Conservation (phyloP, 2,329 filamentous ascomycete species). For the Fusarium compactum region DNA sequence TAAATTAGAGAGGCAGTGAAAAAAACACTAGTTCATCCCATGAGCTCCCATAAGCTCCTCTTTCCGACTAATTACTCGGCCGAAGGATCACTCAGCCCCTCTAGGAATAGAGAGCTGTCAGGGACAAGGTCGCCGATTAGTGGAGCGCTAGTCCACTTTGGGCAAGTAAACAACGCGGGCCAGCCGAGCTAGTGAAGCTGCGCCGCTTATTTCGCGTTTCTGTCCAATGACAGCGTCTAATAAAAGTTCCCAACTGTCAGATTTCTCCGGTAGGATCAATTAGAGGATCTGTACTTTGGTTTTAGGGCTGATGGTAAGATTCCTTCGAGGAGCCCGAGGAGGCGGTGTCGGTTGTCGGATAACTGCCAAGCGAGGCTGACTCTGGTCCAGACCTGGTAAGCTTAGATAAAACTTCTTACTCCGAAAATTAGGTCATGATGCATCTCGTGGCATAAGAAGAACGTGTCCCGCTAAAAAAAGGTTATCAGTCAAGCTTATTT, state of each 20-base stretch:
- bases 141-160: neutral
- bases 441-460: neutral
- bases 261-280: neutral
- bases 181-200: neutral
- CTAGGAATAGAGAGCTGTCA: neutral
- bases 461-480: neutral
- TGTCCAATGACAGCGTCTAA: fast-evolving
- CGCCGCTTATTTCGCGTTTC: neutral
- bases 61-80: neutral
- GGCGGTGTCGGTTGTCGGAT: neutral
- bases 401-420: neutral
- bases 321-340: neutral
- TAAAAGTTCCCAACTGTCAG: neutral
- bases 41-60: neutral
- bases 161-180: too few species aligned
- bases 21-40: neutral
- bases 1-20: neutral
- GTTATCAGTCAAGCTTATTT: neutral
- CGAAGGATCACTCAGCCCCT: neutral
- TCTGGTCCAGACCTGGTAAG: neutral
- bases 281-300: neutral
- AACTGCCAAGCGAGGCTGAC: constrained; percentile 2
- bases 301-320: constrained; percentile 4
- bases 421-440: neutral
- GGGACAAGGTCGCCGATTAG: neutral